These are phyloP conservation scores for Eucalyptus marginata DNA, from an alignment of 345 rosid species.

Conservation along the genomic window DNA sequence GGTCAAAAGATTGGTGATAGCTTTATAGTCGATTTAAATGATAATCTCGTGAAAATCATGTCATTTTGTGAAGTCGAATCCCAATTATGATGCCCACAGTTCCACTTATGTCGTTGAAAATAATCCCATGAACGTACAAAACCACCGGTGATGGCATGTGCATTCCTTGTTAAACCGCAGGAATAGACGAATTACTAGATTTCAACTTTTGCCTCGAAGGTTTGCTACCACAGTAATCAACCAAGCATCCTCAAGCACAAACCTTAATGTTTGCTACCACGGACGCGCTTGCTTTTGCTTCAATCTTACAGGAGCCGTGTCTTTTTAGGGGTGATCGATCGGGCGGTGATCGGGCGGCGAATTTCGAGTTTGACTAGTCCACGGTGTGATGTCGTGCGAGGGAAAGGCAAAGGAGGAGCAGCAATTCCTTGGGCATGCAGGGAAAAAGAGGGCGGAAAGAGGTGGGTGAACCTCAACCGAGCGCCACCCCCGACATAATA, in stretches of 20 bases:
- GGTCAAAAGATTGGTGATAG: neutral
- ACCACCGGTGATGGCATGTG: neutral
- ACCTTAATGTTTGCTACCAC: neutral
- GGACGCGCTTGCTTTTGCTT: neutral
- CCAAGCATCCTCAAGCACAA: neutral
- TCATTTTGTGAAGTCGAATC: too few relatives aligned
- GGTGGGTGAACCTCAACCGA: neutral
- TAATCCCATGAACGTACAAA: neutral
- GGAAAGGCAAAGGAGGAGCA: neutral
- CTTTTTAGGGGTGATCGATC: neutral
- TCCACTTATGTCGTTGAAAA: neutral
- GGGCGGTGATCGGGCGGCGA: neutral
- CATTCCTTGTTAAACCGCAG: neutral
- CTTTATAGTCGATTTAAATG: neutral
- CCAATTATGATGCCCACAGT: too few relatives aligned
- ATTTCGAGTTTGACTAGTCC: neutral
- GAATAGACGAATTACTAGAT: neutral
- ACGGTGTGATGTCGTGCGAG: fast-evolving
- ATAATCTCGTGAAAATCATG: neutral
- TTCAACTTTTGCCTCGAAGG: neutral
- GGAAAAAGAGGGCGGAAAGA: neutral
- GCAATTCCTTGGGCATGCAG: neutral
- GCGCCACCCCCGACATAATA: neutral
- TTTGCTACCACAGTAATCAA: neutral
- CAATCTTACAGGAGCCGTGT: neutral